phyloP scores from a whole-genome alignment of 1,284 basidiomycete species.

The Mycena sp. region DNA sequence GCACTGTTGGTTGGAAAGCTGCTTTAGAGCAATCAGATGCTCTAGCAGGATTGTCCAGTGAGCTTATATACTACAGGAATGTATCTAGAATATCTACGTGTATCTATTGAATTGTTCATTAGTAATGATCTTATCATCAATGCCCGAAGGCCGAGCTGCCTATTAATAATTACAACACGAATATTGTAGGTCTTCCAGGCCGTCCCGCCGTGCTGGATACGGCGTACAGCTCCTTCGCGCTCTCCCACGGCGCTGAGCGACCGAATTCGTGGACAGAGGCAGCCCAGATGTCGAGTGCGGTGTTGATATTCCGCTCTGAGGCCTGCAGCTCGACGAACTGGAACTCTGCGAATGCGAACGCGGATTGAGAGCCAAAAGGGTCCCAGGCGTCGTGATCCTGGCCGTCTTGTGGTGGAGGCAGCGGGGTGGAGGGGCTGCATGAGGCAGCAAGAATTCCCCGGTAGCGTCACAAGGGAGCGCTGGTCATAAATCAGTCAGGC shows the following conservation, averaged over 20 bases:
- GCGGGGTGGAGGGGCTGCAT: too few relatives aligned
- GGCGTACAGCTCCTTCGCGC: neutral
- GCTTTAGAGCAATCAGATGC: too few relatives aligned
- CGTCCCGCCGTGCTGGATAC: neutral
- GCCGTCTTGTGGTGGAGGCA: neutral
- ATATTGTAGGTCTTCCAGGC: slow-evolving; percentile 1
- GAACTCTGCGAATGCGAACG: slow-evolving; percentile 10
- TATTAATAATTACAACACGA: too few relatives aligned
- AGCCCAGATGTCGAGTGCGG: slow-evolving; percentile 13
- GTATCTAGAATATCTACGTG: too few relatives aligned
- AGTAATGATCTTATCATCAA: too few relatives aligned
- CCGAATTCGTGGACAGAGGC: neutral
- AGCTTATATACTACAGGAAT: too few relatives aligned
- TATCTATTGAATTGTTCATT: too few relatives aligned
- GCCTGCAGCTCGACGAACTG: slow-evolving; percentile 12
- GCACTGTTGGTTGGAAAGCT: too few relatives aligned
- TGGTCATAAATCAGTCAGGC: neutral
- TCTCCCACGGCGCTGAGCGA: neutral
- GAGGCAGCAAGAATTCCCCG: neutral
- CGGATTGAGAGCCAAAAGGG: neutral
- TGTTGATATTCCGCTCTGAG: neutral
- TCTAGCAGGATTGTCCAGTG: too few relatives aligned
- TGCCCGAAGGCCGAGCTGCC: too few relatives aligned
- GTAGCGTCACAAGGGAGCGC: slow-evolving; percentile 3
- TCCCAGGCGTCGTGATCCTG: slow-evolving; percentile 11